A percentile compares a stretch with the other conserved stretches of the same genome.
These are phyloP conservation scores for Simplicillium sp. DNA, from an alignment of 2,329 filamentous ascomycete genomes.

Conservation along the genomic window DNA sequence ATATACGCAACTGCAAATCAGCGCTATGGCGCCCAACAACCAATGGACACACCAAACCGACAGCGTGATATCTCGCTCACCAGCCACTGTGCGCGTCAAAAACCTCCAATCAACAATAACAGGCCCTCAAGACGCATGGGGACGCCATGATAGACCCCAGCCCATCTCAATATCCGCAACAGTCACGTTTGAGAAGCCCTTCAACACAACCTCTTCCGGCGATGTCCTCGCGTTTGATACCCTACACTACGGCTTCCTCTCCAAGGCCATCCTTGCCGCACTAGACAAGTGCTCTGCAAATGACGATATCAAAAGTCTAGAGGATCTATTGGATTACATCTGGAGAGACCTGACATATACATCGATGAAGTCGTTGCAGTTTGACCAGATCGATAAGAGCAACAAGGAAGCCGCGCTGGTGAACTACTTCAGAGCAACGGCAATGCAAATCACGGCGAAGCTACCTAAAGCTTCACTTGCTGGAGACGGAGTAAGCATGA, in stretches of 20 bases:
- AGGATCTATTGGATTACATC: conserved; percentile 18
- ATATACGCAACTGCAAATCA: too few relatives aligned
- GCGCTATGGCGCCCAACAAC: too few relatives aligned
- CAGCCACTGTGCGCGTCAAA: conserved; percentile 40
- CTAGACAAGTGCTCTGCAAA: too few relatives aligned
- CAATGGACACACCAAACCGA: too few relatives aligned
- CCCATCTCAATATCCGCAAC: conserved; percentile 52
- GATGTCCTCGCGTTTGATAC: conserved; percentile 61
- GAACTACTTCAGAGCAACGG: conserved; percentile 4
- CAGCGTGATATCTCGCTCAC: too few relatives aligned
- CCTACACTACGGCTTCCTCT: conserved; percentile 64
- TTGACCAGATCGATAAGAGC: background rate
- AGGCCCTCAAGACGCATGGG: conserved; percentile 61
- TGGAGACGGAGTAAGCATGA: conserved; percentile 49
- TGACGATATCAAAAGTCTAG: conserved; percentile 10
- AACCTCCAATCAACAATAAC: conserved; percentile 49
- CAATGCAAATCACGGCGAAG: conserved; percentile 39
- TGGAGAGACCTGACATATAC: conserved; percentile 21
- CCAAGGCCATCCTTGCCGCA: conserved; percentile 49
- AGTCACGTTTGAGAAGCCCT: conserved; percentile 45
- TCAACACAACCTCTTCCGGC: conserved; percentile 44
- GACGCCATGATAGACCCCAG: conserved; percentile 47
- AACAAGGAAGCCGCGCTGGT: conserved; percentile 17
- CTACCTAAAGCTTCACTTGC: conserved; percentile 62
- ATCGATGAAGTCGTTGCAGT: too few relatives aligned